Conservation (phyloP, 805 yeast species). For the Cyberlindnera lachancei region DNA sequence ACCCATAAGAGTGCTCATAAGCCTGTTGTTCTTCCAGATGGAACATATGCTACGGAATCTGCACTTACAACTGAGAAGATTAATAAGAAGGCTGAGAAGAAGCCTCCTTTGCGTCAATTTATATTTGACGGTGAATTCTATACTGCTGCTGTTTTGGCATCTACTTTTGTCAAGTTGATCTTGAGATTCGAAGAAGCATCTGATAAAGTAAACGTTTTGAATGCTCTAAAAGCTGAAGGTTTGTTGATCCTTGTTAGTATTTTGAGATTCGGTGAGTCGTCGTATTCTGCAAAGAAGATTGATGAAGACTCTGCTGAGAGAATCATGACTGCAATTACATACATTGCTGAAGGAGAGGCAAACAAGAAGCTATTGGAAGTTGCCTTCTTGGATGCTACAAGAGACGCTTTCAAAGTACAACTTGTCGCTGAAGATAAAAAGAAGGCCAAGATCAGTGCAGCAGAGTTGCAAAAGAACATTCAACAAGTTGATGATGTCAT, state of each 20-base stretch:
- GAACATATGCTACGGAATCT: conserved; percentile 94
- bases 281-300: conserved; percentile 60
- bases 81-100: conserved; percentile 27
- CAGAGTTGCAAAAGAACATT: conserved; percentile 52
- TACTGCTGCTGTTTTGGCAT: conserved; percentile 78
- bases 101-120: conserved; percentile 74
- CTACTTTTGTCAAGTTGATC: conserved; percentile 82
- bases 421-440: conserved; percentile 52
- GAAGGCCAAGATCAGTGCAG: conserved; percentile 48
- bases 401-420: conserved; percentile 72
- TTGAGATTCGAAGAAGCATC: conserved; percentile 61
- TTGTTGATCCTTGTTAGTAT: conserved; percentile 87
- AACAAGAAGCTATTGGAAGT: conserved; percentile 39
- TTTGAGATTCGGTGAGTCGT: conserved; percentile 77
- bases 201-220: conserved; percentile 47
- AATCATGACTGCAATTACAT: conserved; percentile 77
- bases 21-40: conserved; percentile 94
- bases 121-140: conserved; percentile 86
- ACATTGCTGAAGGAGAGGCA: conserved; percentile 56
- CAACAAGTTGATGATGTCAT: conserved; percentile 76
- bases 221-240: conserved; percentile 92
- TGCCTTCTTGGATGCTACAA: conserved; percentile 85
- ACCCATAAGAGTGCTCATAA: conserved; percentile 32
- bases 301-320: conserved; percentile 98
- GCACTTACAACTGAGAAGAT: conserved; percentile 54